Percentiles rank a stretch among this genome's conserved stretches.
These are phyloP conservation scores for Suhomyces terraborum DNA, from an alignment of 1,139 yeast genomes.

Conservation along the genomic window DNA sequence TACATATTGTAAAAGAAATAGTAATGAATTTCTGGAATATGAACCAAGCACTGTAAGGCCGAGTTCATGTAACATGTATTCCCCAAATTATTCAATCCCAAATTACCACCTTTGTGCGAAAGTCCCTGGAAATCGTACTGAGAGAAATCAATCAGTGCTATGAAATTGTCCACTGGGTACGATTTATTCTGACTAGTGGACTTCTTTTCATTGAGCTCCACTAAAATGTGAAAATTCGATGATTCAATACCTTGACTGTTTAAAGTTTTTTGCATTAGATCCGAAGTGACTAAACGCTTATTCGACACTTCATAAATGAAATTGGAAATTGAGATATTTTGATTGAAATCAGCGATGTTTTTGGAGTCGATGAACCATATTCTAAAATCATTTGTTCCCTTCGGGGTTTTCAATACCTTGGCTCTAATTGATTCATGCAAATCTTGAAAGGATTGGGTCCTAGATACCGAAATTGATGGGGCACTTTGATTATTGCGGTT, in stretches of 20 bases:
- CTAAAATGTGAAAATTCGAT: conserved; percentile 34
- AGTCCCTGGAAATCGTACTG: conserved; percentile 20
- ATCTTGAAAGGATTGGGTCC: conserved; percentile 38
- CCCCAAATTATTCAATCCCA: conserved; percentile 81
- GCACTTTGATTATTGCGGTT: conserved; percentile 6
- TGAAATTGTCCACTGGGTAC: conserved; percentile 35
- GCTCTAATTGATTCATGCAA: conserved; percentile 31
- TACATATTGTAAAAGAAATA: conserved; percentile 71
- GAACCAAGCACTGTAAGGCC: conserved; percentile 87
- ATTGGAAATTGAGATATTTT: conserved; percentile 26
- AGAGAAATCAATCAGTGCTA: conserved; percentile 22
- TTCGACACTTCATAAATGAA: conserved; percentile 36
- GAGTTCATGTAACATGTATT: conserved; percentile 98
- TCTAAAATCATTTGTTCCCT: conserved; percentile 21
- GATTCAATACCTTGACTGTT: conserved; percentile 35
- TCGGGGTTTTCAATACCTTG: conserved; percentile 22
- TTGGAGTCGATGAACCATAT: conserved; percentile 43
- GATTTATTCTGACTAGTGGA: conserved; percentile 5
- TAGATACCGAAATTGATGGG: conserved; percentile 27
- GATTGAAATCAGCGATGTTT: conserved; percentile 28
- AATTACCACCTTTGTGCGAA: conserved; percentile 33
- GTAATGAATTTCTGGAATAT: conserved; percentile 78
- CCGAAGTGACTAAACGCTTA: conserved; percentile 34
- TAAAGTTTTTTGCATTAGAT: conserved; percentile 28
- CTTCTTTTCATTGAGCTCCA: conserved; percentile 33